Evolutionary conservation across 768 basidiomycete species (phyloP).

Genomic region (Leccinellum rugosiceps): DNA sequence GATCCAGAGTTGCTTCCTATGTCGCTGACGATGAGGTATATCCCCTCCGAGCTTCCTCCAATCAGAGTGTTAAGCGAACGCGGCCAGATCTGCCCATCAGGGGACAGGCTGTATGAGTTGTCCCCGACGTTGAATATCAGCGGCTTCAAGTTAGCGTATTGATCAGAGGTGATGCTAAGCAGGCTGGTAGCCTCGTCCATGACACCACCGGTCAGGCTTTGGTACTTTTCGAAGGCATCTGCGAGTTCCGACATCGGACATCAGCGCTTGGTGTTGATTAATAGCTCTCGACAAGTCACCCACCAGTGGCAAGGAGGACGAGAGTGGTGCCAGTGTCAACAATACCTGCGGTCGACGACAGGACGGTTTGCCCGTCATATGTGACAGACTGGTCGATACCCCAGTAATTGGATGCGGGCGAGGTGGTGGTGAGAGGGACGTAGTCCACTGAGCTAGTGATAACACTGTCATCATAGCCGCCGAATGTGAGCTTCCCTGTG

Average conservation of each 20-base stretch:
- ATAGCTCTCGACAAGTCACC: neutral
- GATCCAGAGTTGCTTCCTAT: constrained; percentile 6
- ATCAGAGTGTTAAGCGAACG: constrained; percentile 29
- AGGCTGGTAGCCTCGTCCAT: constrained; percentile 23
- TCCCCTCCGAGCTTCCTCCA: constrained; percentile 21
- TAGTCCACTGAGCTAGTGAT: constrained; percentile 14
- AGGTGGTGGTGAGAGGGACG: constrained; percentile 20
- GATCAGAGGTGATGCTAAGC: constrained; percentile 18
- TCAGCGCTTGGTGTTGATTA: neutral
- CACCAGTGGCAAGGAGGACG: constrained; percentile 27
- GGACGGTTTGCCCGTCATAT: neutral
- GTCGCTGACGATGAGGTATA: constrained; percentile 31
- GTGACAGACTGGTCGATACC: constrained; percentile 13
- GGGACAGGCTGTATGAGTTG: constrained; percentile 4
- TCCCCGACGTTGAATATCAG: constrained; percentile 26
- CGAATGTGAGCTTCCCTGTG: constrained; percentile 27
- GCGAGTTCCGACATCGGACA: neutral
- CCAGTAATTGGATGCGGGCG: constrained; percentile 24
- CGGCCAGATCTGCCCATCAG: constrained; percentile 36
- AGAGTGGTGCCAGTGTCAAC: constrained; percentile 26
- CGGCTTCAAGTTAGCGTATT: constrained; percentile 20
- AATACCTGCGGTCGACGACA: constrained; percentile 15
- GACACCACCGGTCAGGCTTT: constrained; percentile 22
- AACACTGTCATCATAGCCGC: constrained; percentile 13
- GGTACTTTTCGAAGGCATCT: constrained; percentile 24